Base-by-base conservation (phyloP, 2,329 filamentous ascomycete genomes). In the Cadophora sp. region DNA sequence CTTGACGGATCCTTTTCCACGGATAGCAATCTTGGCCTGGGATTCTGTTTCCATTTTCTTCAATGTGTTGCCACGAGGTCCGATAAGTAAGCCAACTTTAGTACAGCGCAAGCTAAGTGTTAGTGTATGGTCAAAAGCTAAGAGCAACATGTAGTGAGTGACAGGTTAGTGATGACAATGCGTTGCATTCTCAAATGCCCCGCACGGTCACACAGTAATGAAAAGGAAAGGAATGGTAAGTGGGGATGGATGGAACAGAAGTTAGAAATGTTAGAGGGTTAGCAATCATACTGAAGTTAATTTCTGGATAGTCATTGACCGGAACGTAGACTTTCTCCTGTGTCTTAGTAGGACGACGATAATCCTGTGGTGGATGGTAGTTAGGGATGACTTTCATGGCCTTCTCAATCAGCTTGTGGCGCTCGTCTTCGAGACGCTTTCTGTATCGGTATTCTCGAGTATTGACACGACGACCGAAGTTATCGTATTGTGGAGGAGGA, bases 261-360 rank as follows among this genome's bases (percentile, higher is more conserved):
- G 81, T 91, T 90, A 91, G 89, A 87, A 86, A 81, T 84, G 89
- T 92, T 91, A 90, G 89, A 94, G 93, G 94, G 93, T 97, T 97
- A 97, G 94, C 91, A 94, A 96, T 95, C 95, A 95, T 97, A 99
- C 96, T 99, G 93, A 99, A 99, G 91, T 99, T 99, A 90, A 99
- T 98, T 83, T 99, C 96, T 87, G 96, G 96, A 82, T 99, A 99
- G 83, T 99, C 96, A 89, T 99, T 99, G 85, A 99, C 96, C 80
- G 96, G 96, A 81, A 99, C 96, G 81, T 99, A 99, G 91, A 99
- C 96, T 87, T 99, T 99, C 87, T 99, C 96, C 83, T 99, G 96
- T 79, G 96, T 99, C 91, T 99, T 99, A 80, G 95, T 98, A 70
- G 96, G 96, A 77, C 96, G 93, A 81, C 96, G 93, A 82, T 99